Evolutionary conservation across 768 basidiomycete species (phyloP), one percentile per base, ranked within the genome.

Genomic region (Exsudoporus frostii): DNA sequence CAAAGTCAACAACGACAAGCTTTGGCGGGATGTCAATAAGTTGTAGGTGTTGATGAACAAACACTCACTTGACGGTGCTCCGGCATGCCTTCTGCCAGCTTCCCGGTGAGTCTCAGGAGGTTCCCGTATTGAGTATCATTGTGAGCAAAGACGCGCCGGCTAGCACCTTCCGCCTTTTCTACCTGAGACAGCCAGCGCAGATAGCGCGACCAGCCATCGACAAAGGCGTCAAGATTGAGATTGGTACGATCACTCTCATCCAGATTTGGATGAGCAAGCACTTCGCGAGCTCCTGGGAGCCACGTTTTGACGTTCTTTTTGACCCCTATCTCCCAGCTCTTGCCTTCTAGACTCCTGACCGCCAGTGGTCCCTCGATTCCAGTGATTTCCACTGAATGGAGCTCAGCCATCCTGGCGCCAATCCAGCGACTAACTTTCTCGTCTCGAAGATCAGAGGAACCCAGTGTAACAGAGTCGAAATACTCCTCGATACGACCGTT

Each of bases 71-170:
- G 84, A 51, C 84, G 85, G 68, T 95, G 92, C 46, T 85, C 84
- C 22, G 88, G 83, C 24, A 74, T 64, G n/a, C 78, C 78, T 50
- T 79, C 75, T 46, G 78, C 76, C 32, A 76, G 69, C 41, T 75
- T 74, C 45, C 49, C 45, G 8, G 79, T 84, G 62, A 97, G 76
- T 63, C 82, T 77, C 53, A 98, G 74, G 20, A 98, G 71, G 71
- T 99, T 99, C 44, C 95, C 96, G 66, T 92, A 95, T 72, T 98
- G 97, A 8, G 93, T 79, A 69, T 98, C 97, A 67, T 98, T 99
- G 73, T 99, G 96, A 54, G 88, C 81, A 62, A 91, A 89, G 10
- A 92, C 87, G 41, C 88, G 76, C 56, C 74, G 76, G 56, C 86
- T 86, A 38, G 80, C 77, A 46, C 82, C 80, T 47, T 82, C 71